These are phyloP conservation scores for Syzygium aqueum DNA, from an alignment of 345 rosid species.

Conservation along the genomic window DNA sequence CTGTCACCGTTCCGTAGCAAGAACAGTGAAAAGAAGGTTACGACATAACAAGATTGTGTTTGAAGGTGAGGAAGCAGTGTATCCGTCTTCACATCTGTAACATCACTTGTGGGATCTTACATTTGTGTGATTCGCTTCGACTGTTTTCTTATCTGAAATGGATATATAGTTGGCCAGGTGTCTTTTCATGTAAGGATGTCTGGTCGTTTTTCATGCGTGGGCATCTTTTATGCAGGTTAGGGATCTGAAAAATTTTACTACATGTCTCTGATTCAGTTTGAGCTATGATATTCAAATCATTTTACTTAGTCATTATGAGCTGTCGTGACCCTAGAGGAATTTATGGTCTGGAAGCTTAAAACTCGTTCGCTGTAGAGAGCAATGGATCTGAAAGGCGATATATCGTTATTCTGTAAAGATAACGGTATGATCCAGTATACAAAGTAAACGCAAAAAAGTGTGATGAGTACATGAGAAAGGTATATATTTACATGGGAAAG, in stretches of 20 bases:
- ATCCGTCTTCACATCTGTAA: not conserved
- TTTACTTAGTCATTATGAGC: not conserved
- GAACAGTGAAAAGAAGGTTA: constrained; percentile 46
- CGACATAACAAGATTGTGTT: constrained; percentile 10
- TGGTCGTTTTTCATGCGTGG: not conserved
- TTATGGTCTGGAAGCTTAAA: not conserved
- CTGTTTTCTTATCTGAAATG: not conserved
- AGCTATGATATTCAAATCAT: not conserved
- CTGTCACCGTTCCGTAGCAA: constrained; percentile 81
- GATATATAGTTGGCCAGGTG: not conserved
- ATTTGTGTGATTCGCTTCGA: not conserved
- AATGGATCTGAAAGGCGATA: not conserved
- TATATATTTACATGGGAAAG: not conserved
- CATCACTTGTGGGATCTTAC: not conserved
- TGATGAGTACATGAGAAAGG: not conserved
- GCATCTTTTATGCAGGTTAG: not conserved
- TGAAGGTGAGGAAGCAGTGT: constrained; percentile 3
- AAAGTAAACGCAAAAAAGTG: not conserved
- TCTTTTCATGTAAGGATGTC: not conserved
- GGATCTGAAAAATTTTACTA: not conserved
- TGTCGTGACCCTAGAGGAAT: not conserved
- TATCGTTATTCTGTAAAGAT: not conserved
- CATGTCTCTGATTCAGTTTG: not conserved
- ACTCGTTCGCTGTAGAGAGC: not conserved
- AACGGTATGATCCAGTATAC: not conserved